phyloP scores from a whole-genome alignment of 306 rosid species.

The Citrullus mucosospermus region DNA sequence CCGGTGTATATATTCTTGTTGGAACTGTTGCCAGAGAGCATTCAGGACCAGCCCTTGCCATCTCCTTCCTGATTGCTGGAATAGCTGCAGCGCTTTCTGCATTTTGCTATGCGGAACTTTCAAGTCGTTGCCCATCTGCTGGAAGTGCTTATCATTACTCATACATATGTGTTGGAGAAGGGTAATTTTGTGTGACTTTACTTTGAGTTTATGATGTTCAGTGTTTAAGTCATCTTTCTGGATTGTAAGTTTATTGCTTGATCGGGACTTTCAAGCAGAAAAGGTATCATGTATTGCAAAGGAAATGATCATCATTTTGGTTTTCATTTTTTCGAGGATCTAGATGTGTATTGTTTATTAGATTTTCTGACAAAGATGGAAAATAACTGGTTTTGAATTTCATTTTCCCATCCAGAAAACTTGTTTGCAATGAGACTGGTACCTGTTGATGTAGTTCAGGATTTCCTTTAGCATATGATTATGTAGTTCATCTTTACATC shows the following conservation, averaged over 20 bases:
- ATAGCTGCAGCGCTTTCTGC: constrained; percentile 92
- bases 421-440: not conserved
- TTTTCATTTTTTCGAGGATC: not conserved
- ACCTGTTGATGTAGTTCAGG: not conserved
- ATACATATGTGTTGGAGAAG: constrained; percentile 90
- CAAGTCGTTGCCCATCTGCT: constrained; percentile 93
- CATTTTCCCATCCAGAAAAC: not conserved
- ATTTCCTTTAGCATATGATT: not conserved
- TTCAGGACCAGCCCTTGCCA: constrained; percentile 73
- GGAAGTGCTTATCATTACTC: constrained; percentile 99
- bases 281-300: not conserved
- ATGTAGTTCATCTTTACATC: not conserved
- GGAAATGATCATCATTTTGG: not conserved
- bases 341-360: not conserved
- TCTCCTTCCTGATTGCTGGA: constrained; percentile 83
- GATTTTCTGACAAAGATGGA: not conserved
- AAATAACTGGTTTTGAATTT: not conserved
- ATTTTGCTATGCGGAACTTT: constrained; percentile 89
- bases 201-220: not conserved
- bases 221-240: not conserved
- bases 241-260: not conserved
- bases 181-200: constrained; percentile 29
- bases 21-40: constrained; percentile 95
- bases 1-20: constrained; percentile 91
- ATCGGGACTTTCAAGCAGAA: not conserved